phyloP scores from a whole-genome alignment of 1,139 yeast species.

The Taiozyma sp. region DNA sequence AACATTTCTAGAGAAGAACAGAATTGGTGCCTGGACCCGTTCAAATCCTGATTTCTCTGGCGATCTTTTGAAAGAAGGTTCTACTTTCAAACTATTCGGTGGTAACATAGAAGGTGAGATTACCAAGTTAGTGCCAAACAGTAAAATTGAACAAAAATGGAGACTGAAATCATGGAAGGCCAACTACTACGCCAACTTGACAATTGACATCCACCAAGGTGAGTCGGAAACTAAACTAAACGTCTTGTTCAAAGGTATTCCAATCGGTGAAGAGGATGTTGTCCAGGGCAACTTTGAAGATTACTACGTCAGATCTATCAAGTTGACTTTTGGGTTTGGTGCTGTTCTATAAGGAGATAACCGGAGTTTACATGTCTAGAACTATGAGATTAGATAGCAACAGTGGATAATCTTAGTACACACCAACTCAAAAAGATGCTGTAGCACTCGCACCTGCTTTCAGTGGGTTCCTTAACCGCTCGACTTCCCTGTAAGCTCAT shows the following conservation, averaged over 20 bases:
- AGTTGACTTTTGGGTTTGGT: slow-evolving; percentile 90
- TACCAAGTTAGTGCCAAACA: slow-evolving; percentile 50
- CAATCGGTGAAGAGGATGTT: slow-evolving; percentile 94
- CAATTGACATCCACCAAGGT: slow-evolving; percentile 67
- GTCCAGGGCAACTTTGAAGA: slow-evolving; percentile 84
- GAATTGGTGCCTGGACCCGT: slow-evolving; percentile 89
- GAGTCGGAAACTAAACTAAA: slow-evolving; percentile 77
- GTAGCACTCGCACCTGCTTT: background rate
- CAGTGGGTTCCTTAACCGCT: background rate
- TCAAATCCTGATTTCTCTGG: slow-evolving; percentile 62
- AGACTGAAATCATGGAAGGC: slow-evolving; percentile 83
- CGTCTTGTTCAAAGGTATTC: slow-evolving; percentile 84
- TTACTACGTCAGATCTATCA: slow-evolving; percentile 83
- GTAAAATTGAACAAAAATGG: slow-evolving; percentile 73
- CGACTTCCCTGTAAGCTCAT: background rate
- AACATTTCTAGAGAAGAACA: slow-evolving; percentile 68
- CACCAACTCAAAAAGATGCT: background rate
- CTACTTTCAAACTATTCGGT: slow-evolving; percentile 70
- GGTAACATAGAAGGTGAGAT: slow-evolving; percentile 83
- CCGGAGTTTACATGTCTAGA: background rate
- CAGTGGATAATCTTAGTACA: background rate
- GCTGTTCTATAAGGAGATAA: slow-evolving; percentile 46
- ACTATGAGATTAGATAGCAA: background rate
- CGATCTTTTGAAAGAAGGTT: slow-evolving; percentile 42
- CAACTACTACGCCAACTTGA: slow-evolving; percentile 72